Conservation (phyloP, 2,329 filamentous ascomycete genomes). For the Hymenoscyphus repandus region DNA sequence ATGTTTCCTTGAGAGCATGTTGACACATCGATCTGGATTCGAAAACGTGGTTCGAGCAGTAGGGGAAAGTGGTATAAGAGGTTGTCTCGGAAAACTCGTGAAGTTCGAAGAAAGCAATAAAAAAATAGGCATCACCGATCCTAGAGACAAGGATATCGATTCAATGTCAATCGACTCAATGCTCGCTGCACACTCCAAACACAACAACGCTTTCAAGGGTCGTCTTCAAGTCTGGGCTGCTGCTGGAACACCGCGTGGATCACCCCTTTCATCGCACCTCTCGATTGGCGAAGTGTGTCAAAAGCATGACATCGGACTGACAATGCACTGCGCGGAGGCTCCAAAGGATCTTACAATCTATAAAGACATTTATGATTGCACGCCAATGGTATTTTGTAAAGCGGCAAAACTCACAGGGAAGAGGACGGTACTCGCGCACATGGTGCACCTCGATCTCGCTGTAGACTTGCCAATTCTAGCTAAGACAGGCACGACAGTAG, state of each 20-base stretch:
- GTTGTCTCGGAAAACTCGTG: slow-evolving; percentile 35
- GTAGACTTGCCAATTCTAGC: slow-evolving; percentile 36
- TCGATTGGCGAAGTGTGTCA: slow-evolving; percentile 38
- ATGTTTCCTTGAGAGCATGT: slow-evolving; percentile 48
- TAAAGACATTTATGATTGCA: slow-evolving; percentile 34
- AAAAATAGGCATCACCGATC: slow-evolving; percentile 31
- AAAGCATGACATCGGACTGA: slow-evolving; percentile 38
- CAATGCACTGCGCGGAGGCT: slow-evolving; percentile 43
- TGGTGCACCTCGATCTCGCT: slow-evolving; percentile 43
- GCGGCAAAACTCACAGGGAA: slow-evolving; percentile 35
- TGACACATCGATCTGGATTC: slow-evolving; percentile 41
- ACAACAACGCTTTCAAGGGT: slow-evolving; percentile 36
- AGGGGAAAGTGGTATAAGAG: slow-evolving; percentile 39
- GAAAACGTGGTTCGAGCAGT: slow-evolving; percentile 40
- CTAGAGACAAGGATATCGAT: slow-evolving; percentile 33
- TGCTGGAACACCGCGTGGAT: slow-evolving; percentile 42
- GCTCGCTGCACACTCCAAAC: slow-evolving; percentile 32
- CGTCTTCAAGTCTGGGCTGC: slow-evolving; percentile 44
- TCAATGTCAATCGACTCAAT: slow-evolving; percentile 33
- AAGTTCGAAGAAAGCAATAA: slow-evolving; percentile 35
- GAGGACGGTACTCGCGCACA: slow-evolving; percentile 44
- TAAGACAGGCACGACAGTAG: slow-evolving; percentile 39
- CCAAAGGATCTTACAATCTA: slow-evolving; percentile 36
- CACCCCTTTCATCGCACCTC: slow-evolving; percentile 34
- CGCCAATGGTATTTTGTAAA: slow-evolving; percentile 40